Conservation (phyloP, 148 eudicot species). For the Gaultheria prostrata region DNA sequence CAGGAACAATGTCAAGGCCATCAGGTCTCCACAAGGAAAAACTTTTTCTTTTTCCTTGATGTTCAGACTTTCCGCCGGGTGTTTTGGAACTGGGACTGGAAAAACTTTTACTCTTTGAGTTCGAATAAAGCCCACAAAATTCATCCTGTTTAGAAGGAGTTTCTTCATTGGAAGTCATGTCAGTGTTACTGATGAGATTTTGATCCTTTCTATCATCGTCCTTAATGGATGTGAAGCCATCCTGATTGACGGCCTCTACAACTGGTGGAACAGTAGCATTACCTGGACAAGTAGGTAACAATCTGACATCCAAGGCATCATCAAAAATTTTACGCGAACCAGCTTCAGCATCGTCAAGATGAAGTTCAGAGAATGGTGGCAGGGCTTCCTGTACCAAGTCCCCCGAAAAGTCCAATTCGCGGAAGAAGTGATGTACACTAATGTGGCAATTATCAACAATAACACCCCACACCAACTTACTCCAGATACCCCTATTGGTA, state of each 20-base stretch:
- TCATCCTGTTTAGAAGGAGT: slow-evolving; percentile 23
- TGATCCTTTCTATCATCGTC: neutral
- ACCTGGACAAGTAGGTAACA: too few species aligned
- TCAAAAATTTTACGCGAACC: slow-evolving; percentile 10
- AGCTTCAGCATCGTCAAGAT: slow-evolving; percentile 20
- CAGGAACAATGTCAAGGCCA: slow-evolving; percentile 27
- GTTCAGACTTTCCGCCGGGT: slow-evolving; percentile 1
- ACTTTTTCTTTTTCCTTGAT: neutral
- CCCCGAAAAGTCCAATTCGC: slow-evolving; percentile 21
- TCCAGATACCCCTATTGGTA: slow-evolving; percentile 43
- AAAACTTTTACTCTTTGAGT: slow-evolving; percentile 4
- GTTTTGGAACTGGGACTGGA: slow-evolving; percentile 12
- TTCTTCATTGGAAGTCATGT: slow-evolving; percentile 10
- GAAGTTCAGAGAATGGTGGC: slow-evolving; percentile 15
- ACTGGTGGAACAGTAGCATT: neutral
- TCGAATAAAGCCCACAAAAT: slow-evolving; percentile 6
- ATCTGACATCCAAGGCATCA: too few species aligned
- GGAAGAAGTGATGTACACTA: slow-evolving; percentile 35
- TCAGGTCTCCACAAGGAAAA: slow-evolving; percentile 30
- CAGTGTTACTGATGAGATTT: neutral
- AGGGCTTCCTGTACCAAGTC: slow-evolving; percentile 25
- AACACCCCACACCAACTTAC: slow-evolving; percentile 38
- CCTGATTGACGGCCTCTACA: slow-evolving; percentile 12
- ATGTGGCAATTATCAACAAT: slow-evolving; percentile 40
- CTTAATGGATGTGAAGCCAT: slow-evolving; percentile 1